Percentiles rank a stretch among this genome's conserved stretches.
These are phyloP conservation scores for Trichoderma reesei DNA, from an alignment of 495 filamentous ascomycete genomes.

Conservation along the genomic window DNA sequence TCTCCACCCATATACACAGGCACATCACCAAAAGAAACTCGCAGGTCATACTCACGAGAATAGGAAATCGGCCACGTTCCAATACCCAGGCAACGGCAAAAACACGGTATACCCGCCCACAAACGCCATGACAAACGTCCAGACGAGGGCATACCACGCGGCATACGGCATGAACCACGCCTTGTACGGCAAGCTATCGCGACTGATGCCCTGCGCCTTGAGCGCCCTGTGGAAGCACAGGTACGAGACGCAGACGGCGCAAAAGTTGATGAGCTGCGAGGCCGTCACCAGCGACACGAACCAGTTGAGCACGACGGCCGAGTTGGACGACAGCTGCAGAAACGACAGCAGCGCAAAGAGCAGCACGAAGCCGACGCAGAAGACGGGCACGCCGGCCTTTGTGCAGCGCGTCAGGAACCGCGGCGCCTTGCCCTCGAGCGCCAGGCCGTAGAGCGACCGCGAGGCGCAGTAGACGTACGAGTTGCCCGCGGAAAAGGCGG, in stretches of 20 bases:
- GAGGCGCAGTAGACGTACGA: slow-evolving; percentile 77
- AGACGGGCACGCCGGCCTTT: slow-evolving; percentile 49
- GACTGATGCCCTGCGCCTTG: slow-evolving; percentile 56
- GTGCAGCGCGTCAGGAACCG: slow-evolving; percentile 53
- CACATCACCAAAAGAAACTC: too few species aligned
- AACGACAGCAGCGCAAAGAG: slow-evolving; percentile 58
- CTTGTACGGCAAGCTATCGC: slow-evolving; percentile 55
- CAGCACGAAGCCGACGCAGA: slow-evolving; percentile 52
- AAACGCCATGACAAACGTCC: slow-evolving; percentile 60
- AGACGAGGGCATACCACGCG: slow-evolving; percentile 55
- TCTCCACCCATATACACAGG: too few species aligned
- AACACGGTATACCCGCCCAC: slow-evolving; percentile 71
- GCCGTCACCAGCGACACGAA: slow-evolving; percentile 65
- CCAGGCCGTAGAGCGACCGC: slow-evolving; percentile 64
- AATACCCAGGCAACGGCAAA: slow-evolving; percentile 39
- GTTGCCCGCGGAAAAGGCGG: slow-evolving; percentile 76
- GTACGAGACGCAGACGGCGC: slow-evolving; percentile 60
- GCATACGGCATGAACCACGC: slow-evolving; percentile 58
- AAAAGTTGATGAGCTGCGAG: slow-evolving; percentile 69
- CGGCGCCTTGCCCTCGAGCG: slow-evolving; percentile 58
- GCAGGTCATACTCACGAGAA: slow-evolving; percentile 58
- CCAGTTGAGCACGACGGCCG: slow-evolving; percentile 62
- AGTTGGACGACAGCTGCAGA: slow-evolving; percentile 58
- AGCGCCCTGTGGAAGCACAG: slow-evolving; percentile 61
- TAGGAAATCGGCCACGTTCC: slow-evolving; percentile 64